phyloP scores from a whole-genome alignment of 441 rosid species.

The Melastoma candidum region DNA sequence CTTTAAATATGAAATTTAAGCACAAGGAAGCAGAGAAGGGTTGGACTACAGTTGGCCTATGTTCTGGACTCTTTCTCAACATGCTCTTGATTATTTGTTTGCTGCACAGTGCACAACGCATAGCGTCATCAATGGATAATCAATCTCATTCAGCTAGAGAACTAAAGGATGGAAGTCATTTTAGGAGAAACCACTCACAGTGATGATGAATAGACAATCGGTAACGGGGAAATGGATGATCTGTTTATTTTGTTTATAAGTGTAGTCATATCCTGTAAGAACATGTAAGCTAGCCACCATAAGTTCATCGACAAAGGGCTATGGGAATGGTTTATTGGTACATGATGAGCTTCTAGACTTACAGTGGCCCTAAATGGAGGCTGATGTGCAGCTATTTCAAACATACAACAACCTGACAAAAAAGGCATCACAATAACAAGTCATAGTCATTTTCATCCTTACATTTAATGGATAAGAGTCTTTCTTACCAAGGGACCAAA shows the following conservation, averaged over 20 bases:
- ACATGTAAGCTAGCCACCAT: neutral
- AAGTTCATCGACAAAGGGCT: too few species aligned
- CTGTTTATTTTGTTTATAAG: conserved; percentile 87
- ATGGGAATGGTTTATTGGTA: too few species aligned
- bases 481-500: conserved; percentile 88
- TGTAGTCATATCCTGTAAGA: conserved; percentile 69
- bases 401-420: conserved; percentile 88
- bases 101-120: conserved; percentile 25
- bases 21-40: conserved; percentile 8
- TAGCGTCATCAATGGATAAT: too few species aligned
- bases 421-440: conserved; percentile 2
- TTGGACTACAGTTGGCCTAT: conserved; percentile 68
- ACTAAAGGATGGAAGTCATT: neutral
- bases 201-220: conserved; percentile 67
- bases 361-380: conserved; percentile 90
- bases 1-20: neutral
- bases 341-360: conserved; percentile 19
- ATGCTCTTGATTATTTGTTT: conserved; percentile 88
- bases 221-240: conserved; percentile 81
- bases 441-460: too few species aligned
- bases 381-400: conserved; percentile 91
- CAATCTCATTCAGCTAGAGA: too few species aligned
- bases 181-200: conserved; percentile 44
- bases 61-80: conserved; percentile 92
- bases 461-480: conserved; percentile 4